These are phyloP conservation scores for Triticum turgidum DNA, from an alignment of 176 grass and related monocot genomes.

Conservation along the genomic window DNA sequence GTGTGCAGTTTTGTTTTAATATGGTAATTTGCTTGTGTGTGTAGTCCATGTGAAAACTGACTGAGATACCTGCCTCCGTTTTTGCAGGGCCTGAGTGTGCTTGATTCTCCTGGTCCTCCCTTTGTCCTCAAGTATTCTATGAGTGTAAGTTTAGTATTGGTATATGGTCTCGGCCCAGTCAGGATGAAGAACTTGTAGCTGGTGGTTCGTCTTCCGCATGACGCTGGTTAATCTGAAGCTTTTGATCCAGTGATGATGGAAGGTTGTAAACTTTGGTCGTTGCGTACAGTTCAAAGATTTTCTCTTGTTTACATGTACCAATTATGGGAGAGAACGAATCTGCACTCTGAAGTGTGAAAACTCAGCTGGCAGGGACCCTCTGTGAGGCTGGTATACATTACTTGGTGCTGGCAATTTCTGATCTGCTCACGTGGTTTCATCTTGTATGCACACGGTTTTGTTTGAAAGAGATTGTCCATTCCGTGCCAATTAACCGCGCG, in stretches of 20 bases:
- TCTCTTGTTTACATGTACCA: constrained; percentile 18
- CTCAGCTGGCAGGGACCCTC: neutral
- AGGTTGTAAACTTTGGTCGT: constrained; percentile 31
- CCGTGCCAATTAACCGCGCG: neutral
- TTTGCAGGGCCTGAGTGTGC: constrained; percentile 31
- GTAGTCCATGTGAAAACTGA: constrained; percentile 2
- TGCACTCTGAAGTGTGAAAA: neutral
- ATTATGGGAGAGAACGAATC: neutral
- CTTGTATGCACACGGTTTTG: neutral
- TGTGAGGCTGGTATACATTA: neutral
- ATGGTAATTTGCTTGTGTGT: neutral
- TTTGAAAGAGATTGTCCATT: neutral
- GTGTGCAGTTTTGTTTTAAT: neutral
- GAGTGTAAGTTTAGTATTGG: constrained; percentile 16
- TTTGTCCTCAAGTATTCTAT: constrained; percentile 23
- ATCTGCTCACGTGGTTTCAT: neutral
- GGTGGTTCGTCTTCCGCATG: constrained; percentile 14
- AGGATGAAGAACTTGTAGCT: neutral
- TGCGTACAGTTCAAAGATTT: neutral
- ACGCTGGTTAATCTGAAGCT: constrained; percentile 30
- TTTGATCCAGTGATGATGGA: constrained; percentile 16
- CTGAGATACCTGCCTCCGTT: neutral
- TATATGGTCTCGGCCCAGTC: neutral
- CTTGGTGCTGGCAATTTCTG: neutral
- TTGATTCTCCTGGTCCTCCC: neutral